Evolutionary conservation across 345 rosid species (phyloP).

Genomic region (Hibiscus mutabilis): DNA sequence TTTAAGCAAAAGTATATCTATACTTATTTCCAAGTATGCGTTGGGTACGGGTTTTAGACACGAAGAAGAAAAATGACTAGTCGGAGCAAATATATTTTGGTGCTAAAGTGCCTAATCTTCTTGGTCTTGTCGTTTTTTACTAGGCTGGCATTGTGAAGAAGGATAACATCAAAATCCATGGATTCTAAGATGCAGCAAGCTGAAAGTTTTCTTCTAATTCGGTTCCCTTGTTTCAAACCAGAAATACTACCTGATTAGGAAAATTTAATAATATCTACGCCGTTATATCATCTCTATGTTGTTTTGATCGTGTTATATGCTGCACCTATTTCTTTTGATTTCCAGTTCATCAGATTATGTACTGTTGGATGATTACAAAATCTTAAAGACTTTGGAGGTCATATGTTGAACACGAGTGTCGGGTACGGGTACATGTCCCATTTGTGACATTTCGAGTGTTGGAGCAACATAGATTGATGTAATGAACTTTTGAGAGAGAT

Average conservation of each 20-base stretch:
- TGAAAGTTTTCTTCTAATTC: not conserved
- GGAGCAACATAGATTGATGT: not conserved
- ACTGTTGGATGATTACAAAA: conserved; percentile 2
- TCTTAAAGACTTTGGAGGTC: not conserved
- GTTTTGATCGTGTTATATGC: not conserved
- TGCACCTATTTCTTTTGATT: not conserved
- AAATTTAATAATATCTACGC: not conserved
- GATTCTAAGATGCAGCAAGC: conserved; percentile 49
- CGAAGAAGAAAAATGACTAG: not conserved
- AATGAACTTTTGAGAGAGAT: not conserved
- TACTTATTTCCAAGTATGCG: not conserved
- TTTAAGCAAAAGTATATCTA: not conserved
- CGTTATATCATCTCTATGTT: not conserved
- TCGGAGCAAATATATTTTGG: not conserved
- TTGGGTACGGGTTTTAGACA: not conserved
- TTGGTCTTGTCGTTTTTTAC: not conserved
- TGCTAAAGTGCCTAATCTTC: not conserved
- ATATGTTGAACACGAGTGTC: too few relatives aligned
- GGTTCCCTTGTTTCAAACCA: not conserved
- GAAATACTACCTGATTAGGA: not conserved
- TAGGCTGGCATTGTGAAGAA: conserved; percentile 96
- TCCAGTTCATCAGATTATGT: not conserved
- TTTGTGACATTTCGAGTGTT: too few relatives aligned
- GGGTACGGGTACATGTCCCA: not conserved
- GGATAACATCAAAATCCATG: conserved; percentile 94